A percentile compares a stretch with the other conserved stretches of the same genome.
phyloP scores from a whole-genome alignment of 306 rosid species.

The cucumber (Cucumis sativus) region Cucumber_9930_V3 NC_026660.2:21594001-21594500 shows the following conservation, averaged over 20 bases:
- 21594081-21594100: slow-evolving; percentile 69
- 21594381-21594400: slow-evolving; percentile 29
- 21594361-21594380: slow-evolving; percentile 46
- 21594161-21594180: background rate
- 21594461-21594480: background rate
- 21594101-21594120: slow-evolving; percentile 81
- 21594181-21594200: background rate
- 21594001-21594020: slow-evolving; percentile 50
- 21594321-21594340: slow-evolving; percentile 22
- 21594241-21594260: slow-evolving; percentile 41
- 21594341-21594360: slow-evolving; percentile 26
- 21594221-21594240: slow-evolving; percentile 33
- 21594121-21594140: slow-evolving; percentile 56
- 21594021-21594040: slow-evolving; percentile 81
- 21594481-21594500: background rate
- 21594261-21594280: slow-evolving; percentile 38
- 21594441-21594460: background rate
- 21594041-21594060: slow-evolving; percentile 65
- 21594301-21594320: slow-evolving; percentile 31
- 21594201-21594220: background rate
- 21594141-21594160: background rate
- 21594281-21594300: slow-evolving; percentile 26
- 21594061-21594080: slow-evolving; percentile 55
- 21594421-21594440: slow-evolving; percentile 23
- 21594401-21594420: slow-evolving; percentile 26